Evolutionary conservation across 805 yeast species (phyloP), one percentile per base, ranked within the genome.

Genomic region (Hyphopichia homilentoma): DNA sequence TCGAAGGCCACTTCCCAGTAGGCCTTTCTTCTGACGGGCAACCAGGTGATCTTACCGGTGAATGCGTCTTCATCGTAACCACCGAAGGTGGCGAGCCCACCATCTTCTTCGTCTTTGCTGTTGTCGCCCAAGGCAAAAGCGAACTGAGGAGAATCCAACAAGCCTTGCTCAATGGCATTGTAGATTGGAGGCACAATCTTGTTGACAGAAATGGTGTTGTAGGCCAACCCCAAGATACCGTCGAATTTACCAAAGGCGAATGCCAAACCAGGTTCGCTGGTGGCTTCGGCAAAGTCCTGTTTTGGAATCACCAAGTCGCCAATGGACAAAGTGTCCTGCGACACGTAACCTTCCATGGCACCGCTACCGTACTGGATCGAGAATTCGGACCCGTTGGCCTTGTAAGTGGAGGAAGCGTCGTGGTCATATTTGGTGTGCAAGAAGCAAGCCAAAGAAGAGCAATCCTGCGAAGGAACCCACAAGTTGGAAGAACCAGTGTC

Each of bases 211-310:
- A 93, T 88, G 33, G 96, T 72, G 65, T 86, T 86, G 65, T 90
- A 93, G 44, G 86, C 98, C 47, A 93, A 77, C 45, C 98, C 98
- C 43, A 93, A 70, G 47, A 93, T 89, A 67, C 98, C 98, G 59
- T 93, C 98, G 59, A 93, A 93, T 67, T 93, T 90, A 62, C 96
- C 98, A 64, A 93, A 93, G 32, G 98, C 97, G 68, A 93, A 93
- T 0, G 97, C 93, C 47, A 93, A 75, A 36, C 98, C 98, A 26
- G 97, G 97, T 71, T 93, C 98, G 50, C 78, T 77, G 38, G 98
- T 93, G 43, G 96, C 90, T 73, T 93, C 98, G 40, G 95, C 97
- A 57, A 93, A 93, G 58, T 82, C 95, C 70, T 90, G 97, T 44
- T 81, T 68, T 45, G 88, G 83, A 54, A 93, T 89, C 35, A 70